A percentile compares a stretch with the other conserved stretches of the same genome.
Conservation (phyloP, 2,329 filamentous ascomycete genomes). For the Pseudocercospora fijiensis region DNA sequence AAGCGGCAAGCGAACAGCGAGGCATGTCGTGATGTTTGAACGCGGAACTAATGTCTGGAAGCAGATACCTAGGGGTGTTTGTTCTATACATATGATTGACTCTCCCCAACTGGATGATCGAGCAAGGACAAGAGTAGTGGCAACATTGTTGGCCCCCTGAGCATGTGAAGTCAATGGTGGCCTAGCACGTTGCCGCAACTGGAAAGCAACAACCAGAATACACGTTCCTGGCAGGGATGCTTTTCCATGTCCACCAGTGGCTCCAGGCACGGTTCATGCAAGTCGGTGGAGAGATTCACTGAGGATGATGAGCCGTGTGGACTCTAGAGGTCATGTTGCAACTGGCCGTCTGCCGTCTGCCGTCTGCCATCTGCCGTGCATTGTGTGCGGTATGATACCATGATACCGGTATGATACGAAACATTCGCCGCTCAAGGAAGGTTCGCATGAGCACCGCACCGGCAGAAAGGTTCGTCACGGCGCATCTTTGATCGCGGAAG, state of each 20-base stretch:
- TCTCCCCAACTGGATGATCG: background rate
- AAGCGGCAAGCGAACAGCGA: background rate
- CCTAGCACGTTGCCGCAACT: background rate
- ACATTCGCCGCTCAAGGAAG: background rate
- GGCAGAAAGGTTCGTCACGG: background rate
- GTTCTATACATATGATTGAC: constrained; percentile 7
- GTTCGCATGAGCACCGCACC: background rate
- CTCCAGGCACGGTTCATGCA: background rate
- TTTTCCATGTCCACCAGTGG: background rate
- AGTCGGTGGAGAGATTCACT: background rate
- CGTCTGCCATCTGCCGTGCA: background rate
- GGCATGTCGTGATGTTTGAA: background rate
- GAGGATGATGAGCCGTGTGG: background rate
- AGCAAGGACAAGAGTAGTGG: background rate
- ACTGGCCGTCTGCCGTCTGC: background rate
- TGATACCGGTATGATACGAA: background rate
- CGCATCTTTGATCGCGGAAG: background rate
- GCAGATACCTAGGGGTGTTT: background rate
- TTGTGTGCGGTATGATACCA: background rate
- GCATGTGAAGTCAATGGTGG: constrained; percentile 9
- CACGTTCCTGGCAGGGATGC: background rate
- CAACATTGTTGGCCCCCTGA: background rate
- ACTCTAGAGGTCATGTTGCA: background rate
- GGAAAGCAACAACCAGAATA: constrained; percentile 3
- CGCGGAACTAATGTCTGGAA: background rate